Evolutionary conservation across 208 protist genomes (phyloP), one percentile per base, ranked within the genome.

Genomic region (Leishmania lainsoni): DNA sequence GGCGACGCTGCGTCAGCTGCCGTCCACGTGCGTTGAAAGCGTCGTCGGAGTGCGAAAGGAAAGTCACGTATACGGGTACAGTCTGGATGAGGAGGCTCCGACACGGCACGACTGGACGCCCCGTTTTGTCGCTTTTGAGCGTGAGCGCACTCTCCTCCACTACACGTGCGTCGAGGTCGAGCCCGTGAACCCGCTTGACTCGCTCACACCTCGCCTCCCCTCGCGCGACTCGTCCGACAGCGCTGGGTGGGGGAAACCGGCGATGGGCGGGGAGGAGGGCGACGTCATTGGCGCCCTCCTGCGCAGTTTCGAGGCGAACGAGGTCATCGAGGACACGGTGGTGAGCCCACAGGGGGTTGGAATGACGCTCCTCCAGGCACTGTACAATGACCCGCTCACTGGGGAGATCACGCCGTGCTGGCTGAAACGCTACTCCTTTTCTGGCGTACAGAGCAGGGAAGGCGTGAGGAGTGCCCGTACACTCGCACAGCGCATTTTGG

Each of bases 401-500:
- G 89, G 89, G 52, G 86, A 83, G 59, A 84, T 92, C 5, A 88
- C 83, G 75, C 84, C 85, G 35, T 94, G 89, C 81, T 94, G 91
- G 91, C 58, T 94, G 66, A 94, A 94, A 69, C 85, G 89, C 16
- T 94, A 94, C 85, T 85, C 85, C 51, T 89, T 93, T 68, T 79
- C 85, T 3, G 65, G 75, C 22, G 52, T 56, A 39, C 80, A 68
- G 2, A 52, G 45, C 35, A 54, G 20, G 35, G 66, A 45, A 20
- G 54, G 56, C 26, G 52, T 68, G 5, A 42, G 2, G 12, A 56
- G 65, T 39, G 58, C 81, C 10, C 51, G 78, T 32, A n/a, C 26
- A 5, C 51, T 77, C 5, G 66, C 90, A 52, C 83, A 85, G 42
- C 63, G 70, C 66, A 83, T 93, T 70, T 78, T 95, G 49, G 68